Conservation (phyloP, 768 basidiomycete species). For the Lanmaoa rubissima region DNA sequence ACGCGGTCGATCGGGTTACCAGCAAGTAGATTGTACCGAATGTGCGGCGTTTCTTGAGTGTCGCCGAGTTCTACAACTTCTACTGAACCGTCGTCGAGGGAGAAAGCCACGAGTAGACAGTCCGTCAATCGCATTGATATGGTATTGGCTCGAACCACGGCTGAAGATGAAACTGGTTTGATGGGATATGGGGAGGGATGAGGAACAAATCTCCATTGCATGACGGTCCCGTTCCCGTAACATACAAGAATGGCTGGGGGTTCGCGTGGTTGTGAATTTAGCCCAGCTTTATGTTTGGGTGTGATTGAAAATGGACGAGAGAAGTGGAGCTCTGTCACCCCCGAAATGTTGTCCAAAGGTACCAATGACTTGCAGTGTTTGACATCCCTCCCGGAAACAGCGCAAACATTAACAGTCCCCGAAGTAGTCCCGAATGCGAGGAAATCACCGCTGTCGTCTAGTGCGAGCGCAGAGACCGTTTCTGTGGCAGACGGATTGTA, state of each 20-base stretch:
- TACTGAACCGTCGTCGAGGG: conserved; percentile 62
- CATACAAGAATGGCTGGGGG: conserved; percentile 41
- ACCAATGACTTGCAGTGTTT: conserved; percentile 41
- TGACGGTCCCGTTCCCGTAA: conserved; percentile 59
- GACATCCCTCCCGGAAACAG: conserved; percentile 41
- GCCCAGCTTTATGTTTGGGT: conserved; percentile 17
- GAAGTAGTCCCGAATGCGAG: conserved; percentile 72
- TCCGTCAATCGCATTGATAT: conserved; percentile 48
- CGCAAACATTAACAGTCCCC: conserved; percentile 66
- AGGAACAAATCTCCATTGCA: conserved; percentile 46
- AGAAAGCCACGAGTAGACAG: conserved; percentile 53
- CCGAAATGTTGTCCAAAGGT: conserved; percentile 43
- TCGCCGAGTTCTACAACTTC: conserved; percentile 57
- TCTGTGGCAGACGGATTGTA: conserved; percentile 43
- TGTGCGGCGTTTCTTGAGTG: conserved; percentile 39
- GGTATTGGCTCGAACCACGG: conserved; percentile 49
- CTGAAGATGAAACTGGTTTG: conserved; percentile 44
- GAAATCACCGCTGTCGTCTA: conserved; percentile 58
- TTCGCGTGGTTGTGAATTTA: conserved; percentile 12
- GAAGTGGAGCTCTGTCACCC: conserved; percentile 57
- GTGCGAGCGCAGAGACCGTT: conserved; percentile 57
- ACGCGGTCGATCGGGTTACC: conserved; percentile 59
- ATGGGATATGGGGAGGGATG: conserved; percentile 29
- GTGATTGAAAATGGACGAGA: conserved; percentile 5
- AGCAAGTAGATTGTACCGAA: conserved; percentile 51